These are phyloP conservation scores for Brettanomyces bruxellensis DNA, from an alignment of 805 yeast species.

Conservation along the genomic window DNA sequence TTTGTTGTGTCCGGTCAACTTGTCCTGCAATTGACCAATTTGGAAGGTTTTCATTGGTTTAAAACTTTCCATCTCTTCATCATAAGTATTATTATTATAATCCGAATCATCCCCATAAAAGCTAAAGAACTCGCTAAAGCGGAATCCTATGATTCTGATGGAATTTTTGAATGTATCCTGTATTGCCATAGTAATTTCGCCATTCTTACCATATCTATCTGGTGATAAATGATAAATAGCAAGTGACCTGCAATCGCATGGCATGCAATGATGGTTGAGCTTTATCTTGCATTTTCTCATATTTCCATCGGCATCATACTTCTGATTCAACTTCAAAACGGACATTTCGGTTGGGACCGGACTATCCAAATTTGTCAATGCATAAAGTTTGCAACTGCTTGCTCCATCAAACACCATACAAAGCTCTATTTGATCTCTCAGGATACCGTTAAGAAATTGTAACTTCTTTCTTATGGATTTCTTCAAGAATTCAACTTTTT, in stretches of 20 bases:
- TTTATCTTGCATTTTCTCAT: constrained; percentile 11
- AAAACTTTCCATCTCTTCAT: background rate
- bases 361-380: constrained; percentile 40
- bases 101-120: constrained; percentile 8
- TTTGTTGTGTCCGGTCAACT: constrained; percentile 80
- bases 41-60: background rate
- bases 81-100: background rate
- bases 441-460: constrained; percentile 10
- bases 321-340: constrained; percentile 28
- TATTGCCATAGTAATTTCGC: constrained; percentile 30
- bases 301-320: constrained; percentile 8
- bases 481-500: background rate
- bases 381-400: constrained; percentile 35
- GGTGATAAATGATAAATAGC: constrained; percentile 17
- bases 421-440: constrained; percentile 24
- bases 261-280: constrained; percentile 22
- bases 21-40: constrained; percentile 34
- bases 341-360: constrained; percentile 39
- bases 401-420: constrained; percentile 33
- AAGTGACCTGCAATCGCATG: constrained; percentile 18
- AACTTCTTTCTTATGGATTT: background rate
- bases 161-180: constrained; percentile 34
- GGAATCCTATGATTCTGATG: constrained; percentile 26
- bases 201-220: constrained; percentile 6
- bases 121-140: constrained; percentile 21